Percentiles rank a stretch among this genome's conserved stretches.
These are phyloP conservation scores for Bondarzewia mesenterica DNA, from an alignment of 1,284 basidiomycete species.

Conservation along the genomic window DNA sequence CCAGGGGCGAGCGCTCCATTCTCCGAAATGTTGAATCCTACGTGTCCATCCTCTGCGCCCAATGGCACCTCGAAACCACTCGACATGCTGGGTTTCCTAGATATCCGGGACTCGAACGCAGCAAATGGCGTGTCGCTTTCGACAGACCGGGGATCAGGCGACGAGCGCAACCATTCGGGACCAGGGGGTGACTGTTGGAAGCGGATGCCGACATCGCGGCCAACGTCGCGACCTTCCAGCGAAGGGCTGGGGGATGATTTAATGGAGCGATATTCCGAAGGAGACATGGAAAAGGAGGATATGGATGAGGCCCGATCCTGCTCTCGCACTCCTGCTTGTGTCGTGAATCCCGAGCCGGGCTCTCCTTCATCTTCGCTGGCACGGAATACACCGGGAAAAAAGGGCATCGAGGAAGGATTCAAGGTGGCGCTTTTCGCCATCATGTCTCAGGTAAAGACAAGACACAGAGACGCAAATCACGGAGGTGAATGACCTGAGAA, in stretches of 20 bases:
- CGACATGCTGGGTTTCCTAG: conserved; percentile 42
- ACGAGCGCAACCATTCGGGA: conserved; percentile 18
- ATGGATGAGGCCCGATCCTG: conserved; percentile 42
- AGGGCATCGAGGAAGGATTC: conserved; percentile 75
- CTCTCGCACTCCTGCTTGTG: conserved; percentile 38
- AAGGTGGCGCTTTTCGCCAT: conserved; percentile 69
- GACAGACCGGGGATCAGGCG: conserved; percentile 37
- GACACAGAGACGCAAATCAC: too few relatives aligned
- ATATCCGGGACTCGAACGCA: conserved; percentile 29
- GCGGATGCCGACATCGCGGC: conserved; percentile 18
- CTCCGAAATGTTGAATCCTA: too few relatives aligned
- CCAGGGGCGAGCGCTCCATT: conserved; percentile 7
- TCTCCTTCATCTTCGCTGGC: conserved; percentile 44
- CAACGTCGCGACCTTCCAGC: conserved; percentile 26
- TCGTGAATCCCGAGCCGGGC: conserved; percentile 34
- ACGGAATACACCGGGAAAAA: conserved; percentile 65
- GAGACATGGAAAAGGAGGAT: conserved; percentile 49
- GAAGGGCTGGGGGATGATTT: conserved; percentile 64
- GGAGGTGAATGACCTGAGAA: too few relatives aligned
- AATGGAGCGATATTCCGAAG: conserved; percentile 57
- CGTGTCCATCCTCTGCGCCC: too few relatives aligned
- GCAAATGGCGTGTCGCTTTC: conserved; percentile 39
- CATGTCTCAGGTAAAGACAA: conserved; percentile 20
- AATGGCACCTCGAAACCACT: conserved; percentile 45
- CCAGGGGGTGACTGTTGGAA: conserved; percentile 21